Evolutionary conservation across 1,284 basidiomycete genomes (phyloP), one percentile per base, ranked within the genome.

Genomic region (Cryptococcus sp.): DNA sequence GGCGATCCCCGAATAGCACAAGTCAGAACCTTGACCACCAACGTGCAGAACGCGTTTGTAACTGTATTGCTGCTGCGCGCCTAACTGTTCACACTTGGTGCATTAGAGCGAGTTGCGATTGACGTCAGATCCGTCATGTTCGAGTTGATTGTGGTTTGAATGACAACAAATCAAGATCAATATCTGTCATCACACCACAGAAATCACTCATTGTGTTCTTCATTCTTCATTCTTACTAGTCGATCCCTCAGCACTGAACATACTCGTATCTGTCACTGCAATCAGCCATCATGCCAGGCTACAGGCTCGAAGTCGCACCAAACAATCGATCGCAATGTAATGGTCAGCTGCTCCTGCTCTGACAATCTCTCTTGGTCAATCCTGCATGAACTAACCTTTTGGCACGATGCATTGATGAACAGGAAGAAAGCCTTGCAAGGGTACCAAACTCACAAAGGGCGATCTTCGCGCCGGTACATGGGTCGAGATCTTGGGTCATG

Each of bases 391-490:
- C 30, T 35, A 10, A 35, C 30, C 30, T 35, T 19, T 40, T 17
- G 22, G 15, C 17, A 13, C 65, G 52, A 43, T 27, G 63, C 35
- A 35, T 22, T n/a, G 52, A 50, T 63, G 52, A 23, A 30, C 73
- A 88, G 91, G 91, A 40, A 84, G 85, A 49, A 89, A 89, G 78
- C 92, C 92, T 60, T 95, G 91, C 78, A 67, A 72, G 84, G 90
- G 90, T 47, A 89, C 86, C 22, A 69, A 82, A 48, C 88, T 95
- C 63, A 69, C 58, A 4, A 94, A 94, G 78, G 89, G 86, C 56
- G 80, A 83, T 42, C 73, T 95, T 42, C 83, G 91, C 23, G 73
- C 91, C 39, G 92, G 90, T 27, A 83, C 84, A n/a, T 69, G 90
- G 55, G 86, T 91, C 54, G 90, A 92, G 62, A 82, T 92, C 69